These are phyloP conservation scores for Leccinum cinnamomeum DNA, from an alignment of 1,284 basidiomycete species.

Conservation along the genomic window DNA sequence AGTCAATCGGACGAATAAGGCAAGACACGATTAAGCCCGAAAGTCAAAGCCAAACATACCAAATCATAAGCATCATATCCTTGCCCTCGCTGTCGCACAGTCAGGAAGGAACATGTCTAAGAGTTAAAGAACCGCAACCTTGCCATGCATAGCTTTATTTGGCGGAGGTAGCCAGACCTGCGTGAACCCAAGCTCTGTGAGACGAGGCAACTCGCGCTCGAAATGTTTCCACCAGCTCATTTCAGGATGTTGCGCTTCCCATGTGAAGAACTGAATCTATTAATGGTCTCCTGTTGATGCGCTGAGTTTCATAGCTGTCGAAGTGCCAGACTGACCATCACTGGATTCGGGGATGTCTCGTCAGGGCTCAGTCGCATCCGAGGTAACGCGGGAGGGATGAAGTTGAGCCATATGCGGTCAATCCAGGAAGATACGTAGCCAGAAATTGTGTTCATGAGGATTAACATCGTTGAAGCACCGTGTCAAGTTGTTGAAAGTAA, in stretches of 20 bases:
- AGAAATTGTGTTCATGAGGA: slow-evolving; percentile 3
- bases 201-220: slow-evolving; percentile 63
- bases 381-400: slow-evolving; percentile 43
- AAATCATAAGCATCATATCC: slow-evolving; percentile 83
- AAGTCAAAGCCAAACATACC: slow-evolving; percentile 39
- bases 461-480: neutral
- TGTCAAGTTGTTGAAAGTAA: too few species aligned
- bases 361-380: slow-evolving; percentile 60
- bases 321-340: slow-evolving; percentile 54
- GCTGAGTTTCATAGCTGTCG: neutral
- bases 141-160: slow-evolving; percentile 63
- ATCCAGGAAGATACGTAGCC: slow-evolving; percentile 19
- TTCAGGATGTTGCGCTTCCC: slow-evolving; percentile 59
- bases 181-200: slow-evolving; percentile 82
- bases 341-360: slow-evolving; percentile 47
- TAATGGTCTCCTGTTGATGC: slow-evolving; percentile 1
- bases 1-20: neutral
- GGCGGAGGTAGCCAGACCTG: slow-evolving; percentile 80
- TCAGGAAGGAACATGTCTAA: slow-evolving; percentile 7
- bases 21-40: neutral
- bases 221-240: slow-evolving; percentile 87
- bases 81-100: slow-evolving; percentile 51
- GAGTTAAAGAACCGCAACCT: slow-evolving; percentile 40
- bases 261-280: slow-evolving; percentile 83
- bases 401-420: slow-evolving; percentile 26